These are phyloP conservation scores for Populus nigra DNA, from an alignment of 345 rosid species.

Conservation along the genomic window DNA sequence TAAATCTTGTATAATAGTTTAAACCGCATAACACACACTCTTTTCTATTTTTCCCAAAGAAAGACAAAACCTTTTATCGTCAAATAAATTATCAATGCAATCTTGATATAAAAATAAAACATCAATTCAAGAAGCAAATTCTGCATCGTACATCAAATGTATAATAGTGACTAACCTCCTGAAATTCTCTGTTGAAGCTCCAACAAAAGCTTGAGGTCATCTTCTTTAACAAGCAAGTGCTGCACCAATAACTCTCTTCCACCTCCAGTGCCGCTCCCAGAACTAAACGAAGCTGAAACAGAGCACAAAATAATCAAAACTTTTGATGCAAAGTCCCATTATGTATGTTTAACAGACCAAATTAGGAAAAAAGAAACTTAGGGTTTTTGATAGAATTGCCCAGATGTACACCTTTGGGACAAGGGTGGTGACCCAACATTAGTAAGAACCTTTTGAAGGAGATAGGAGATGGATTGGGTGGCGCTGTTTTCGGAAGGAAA, in stretches of 20 bases:
- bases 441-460: slow-evolving; percentile 11
- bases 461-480: slow-evolving; percentile 16
- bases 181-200: slow-evolving; percentile 59
- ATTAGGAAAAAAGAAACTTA: not conserved
- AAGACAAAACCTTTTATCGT: not conserved
- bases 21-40: not conserved
- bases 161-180: slow-evolving; percentile 38
- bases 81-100: not conserved
- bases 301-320: not conserved
- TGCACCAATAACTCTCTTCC: slow-evolving; percentile 72
- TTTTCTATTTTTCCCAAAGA: not conserved
- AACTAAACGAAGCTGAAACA: slow-evolving; percentile 55
- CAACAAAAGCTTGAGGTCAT: slow-evolving; percentile 53
- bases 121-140: not conserved
- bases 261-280: slow-evolving; percentile 37
- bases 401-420: slow-evolving; percentile 22
- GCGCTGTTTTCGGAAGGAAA: slow-evolving; percentile 20
- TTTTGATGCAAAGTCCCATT: not conserved
- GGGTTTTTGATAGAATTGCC: slow-evolving; percentile 20
- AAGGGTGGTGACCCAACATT: slow-evolving; percentile 19
- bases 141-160: not conserved
- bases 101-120: not conserved
- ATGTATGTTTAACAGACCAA: not conserved
- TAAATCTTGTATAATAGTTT: not conserved
- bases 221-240: slow-evolving; percentile 80